Evolutionary conservation across 208 protist species (phyloP), one percentile per base, ranked within the genome.

Genomic region (Wallacemonas sp.): DNA sequence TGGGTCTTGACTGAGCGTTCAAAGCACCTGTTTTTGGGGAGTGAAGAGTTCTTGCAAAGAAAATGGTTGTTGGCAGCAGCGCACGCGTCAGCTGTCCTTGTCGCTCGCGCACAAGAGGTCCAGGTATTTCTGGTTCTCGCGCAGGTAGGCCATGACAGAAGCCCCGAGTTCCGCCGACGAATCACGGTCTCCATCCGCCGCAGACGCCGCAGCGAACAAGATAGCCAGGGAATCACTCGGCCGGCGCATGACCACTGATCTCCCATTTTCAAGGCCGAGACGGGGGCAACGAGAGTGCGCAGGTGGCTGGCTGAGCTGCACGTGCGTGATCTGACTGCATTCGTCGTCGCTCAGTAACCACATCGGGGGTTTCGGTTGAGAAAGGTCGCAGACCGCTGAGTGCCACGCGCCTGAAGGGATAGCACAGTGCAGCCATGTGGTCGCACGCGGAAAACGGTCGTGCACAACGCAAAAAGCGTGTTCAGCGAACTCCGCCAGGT

Each of bases 401-500:
- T 57, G 22, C 50, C 50, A 57, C 9, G 32, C 12, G 30, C 30
- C 12, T 24, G 50, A 26, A 8, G 21, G 17, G 29, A 3, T 37
- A 6, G 3, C 24, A n/a, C n/a, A n/a, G 1, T 39, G 29, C 29
- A 57, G 30, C 50, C 50, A 57, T 1, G 50, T 37, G 8, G 8
- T 32, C 5, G 50, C 15, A 6, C 30, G 22, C 3, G 30, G 29
- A 39, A 22, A 8, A 32, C 12, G 62, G 29, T 58, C 59, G 0
- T 52, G 39, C 1, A 66, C 39, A 13, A 53, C 32, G 24, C 72
- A 52, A 22, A 71, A 36, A 2, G 71, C 36, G 26, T 29, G 38
- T 30, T 82, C 69, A 13, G 74, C 22, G 22, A 70, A 83, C 53
- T 80, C 73, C 8, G 52, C 66, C 44, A 73, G 66, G 1, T 46